Base-by-base conservation (phyloP, 2,329 filamentous ascomycete genomes). In the Cercospora sesami region DNA sequence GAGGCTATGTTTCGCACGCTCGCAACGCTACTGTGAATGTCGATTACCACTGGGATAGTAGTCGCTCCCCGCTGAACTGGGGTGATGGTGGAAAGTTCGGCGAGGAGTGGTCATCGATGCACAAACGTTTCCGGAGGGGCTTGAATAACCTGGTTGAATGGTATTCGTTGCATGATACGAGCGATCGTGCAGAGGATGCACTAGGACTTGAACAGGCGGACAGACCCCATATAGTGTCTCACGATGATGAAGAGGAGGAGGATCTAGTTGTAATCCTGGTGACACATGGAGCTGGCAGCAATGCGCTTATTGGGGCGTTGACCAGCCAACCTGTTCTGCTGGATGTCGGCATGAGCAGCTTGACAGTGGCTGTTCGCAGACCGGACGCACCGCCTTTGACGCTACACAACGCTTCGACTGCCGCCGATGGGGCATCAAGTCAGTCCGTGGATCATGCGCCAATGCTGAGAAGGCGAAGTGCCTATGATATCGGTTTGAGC, bases 1-100 rank as follows among this genome's bases (percentile, higher is more conserved):
- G 88, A 2, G 95, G 94, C 2, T 96, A 96, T 77, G 91, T 97
- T 18, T 87, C 92, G 0, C 95, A 99, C 80, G 94, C 94, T 8
- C 88, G 93, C 69, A 93, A 98, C 77, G 88, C 90, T 12, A 98
- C 93, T 76, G 85, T 92, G 5, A 86, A 91, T 61, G 86, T 97
- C n/a, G 95, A 99, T 79, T 96, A 92, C 75, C 91, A 94, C 74
- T 99, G 95, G 94, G 94, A 99, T 76, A 97, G 94, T 68, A 94
- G 94, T 85, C 86, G 91, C 14, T 82, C 86, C 2, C 88, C 91
- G 0, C 85, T 92, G 53, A 84, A 89, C 70, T 98, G 95, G 91
- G 94, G 94, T 6, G 89, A 93, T 74, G 94, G 94, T 9, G 95
- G 94, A 45, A 86, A 90, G 53, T 91, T 92, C 74, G 93, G 92